Evolutionary conservation across 116 monocot genomes (phyloP), one percentile per base, ranked within the genome.

Genomic region (Zostera marina): DNA sequence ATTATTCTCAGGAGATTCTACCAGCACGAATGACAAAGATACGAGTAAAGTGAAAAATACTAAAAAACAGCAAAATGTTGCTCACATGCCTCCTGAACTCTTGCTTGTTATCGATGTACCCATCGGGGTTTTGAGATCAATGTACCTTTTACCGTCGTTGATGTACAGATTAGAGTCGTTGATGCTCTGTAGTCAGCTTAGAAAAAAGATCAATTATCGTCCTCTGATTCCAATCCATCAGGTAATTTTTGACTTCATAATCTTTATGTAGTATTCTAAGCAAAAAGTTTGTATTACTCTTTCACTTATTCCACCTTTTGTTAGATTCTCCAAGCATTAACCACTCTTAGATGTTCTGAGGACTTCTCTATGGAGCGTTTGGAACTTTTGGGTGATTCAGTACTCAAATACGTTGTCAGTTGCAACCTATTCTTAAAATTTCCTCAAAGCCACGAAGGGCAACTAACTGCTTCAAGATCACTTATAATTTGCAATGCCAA

Each of bases 81-180:
- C 73, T 3, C 70, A 58, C 73, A 99, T 99, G 87, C 99, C 99
- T 73, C 99, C 99, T 22, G 99, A 99, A 64, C 83, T 99, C 66
- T 56, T 99, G 58, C 40, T 81, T 53, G 78, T 66, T 46, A 63
- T 91, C 73, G 73, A 86, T 67, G 58, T 99, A 13, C 75, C 83
- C n/a, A 24, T 81, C 15, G 68, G 77, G 63, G 70, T 81, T 40
- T 24, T 91, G 38, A 99, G 73, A 71, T 81, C 83, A 13, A 81
- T 91, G 63, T 99, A 99, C 57, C 72, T 99, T 69, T 67, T 99
- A 45, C 99, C 99, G 32, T 91, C 99, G 15, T 45, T 99, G 65
- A 87, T 99, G 99, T 70, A 99, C 58, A 78, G 99, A 12, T 55
- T 91, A 47, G 87, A 99, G 61, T 86, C 91, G 1, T 54, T 99